Evolutionary conservation across 2,329 filamentous ascomycete genomes (phyloP).

Genomic region (Colletotrichum australisinense): DNA sequence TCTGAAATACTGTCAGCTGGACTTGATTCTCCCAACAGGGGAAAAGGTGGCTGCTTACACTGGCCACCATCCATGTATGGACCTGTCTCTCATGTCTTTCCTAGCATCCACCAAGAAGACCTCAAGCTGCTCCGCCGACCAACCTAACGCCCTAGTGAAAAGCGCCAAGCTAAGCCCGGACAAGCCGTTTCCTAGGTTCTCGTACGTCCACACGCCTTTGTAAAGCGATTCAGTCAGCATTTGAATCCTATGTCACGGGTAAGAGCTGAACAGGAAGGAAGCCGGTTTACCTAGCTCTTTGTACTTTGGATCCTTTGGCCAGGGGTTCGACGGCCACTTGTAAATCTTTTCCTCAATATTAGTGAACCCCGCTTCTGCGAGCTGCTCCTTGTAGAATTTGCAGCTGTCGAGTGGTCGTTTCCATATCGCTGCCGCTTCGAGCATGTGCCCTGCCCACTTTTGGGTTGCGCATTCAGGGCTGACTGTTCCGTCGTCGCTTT

Average conservation of each 20-base stretch:
- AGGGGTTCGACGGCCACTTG: slow-evolving; percentile 62
- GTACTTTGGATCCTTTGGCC: slow-evolving; percentile 61
- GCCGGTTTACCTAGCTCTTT: slow-evolving; percentile 59
- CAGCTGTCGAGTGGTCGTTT: slow-evolving; percentile 45
- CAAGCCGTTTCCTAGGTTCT: slow-evolving; percentile 47
- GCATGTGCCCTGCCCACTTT: slow-evolving; percentile 46
- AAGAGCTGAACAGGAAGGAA: not conserved
- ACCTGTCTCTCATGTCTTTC: slow-evolving; percentile 45
- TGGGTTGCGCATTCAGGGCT: slow-evolving; percentile 39
- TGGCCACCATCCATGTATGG: slow-evolving; percentile 52
- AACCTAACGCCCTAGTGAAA: slow-evolving; percentile 47
- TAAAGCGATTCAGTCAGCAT: not conserved
- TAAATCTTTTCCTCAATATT: slow-evolving; percentile 60
- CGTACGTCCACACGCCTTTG: slow-evolving; percentile 41
- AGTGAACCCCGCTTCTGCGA: slow-evolving; percentile 64
- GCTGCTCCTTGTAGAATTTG: slow-evolving; percentile 47
- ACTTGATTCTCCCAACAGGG: no score
- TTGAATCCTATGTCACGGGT: not conserved
- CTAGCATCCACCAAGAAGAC: slow-evolving; percentile 47
- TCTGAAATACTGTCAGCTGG: not conserved
- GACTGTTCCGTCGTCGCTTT: slow-evolving; percentile 55
- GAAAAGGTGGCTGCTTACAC: slow-evolving; percentile 44
- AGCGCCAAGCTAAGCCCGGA: slow-evolving; percentile 50
- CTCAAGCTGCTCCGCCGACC: slow-evolving; percentile 48
- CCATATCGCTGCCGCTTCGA: slow-evolving; percentile 45